Conservation (phyloP, 2,329 filamentous ascomycete species). For the Coniella lustricola region DNA sequence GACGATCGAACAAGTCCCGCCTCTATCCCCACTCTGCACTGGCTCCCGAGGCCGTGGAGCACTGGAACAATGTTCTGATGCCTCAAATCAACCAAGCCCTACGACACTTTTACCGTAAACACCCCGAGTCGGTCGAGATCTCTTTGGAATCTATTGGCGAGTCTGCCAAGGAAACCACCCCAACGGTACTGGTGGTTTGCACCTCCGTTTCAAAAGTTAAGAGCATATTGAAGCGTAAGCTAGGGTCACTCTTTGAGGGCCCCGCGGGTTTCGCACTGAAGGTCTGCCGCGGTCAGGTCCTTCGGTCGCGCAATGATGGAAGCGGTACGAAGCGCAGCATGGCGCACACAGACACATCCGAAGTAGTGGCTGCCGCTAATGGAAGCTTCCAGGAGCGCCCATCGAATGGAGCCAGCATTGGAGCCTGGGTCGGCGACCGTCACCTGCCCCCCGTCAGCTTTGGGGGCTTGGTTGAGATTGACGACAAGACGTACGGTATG, state of each 20-base stretch:
- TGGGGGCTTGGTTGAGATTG: constrained; percentile 78
- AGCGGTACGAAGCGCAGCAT: constrained; percentile 31
- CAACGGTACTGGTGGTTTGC: constrained; percentile 72
- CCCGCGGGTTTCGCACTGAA: constrained; percentile 58
- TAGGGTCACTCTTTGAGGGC: constrained; percentile 58
- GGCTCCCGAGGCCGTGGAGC: constrained; percentile 55
- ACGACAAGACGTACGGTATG: constrained; percentile 83
- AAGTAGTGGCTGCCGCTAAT: constrained; percentile 49
- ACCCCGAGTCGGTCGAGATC: constrained; percentile 71
- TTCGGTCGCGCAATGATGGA: constrained; percentile 49
- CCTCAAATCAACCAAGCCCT: constrained; percentile 67
- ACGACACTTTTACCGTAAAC: constrained; percentile 63
- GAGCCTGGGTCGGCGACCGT: constrained; percentile 76
- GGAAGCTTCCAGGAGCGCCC: constrained; percentile 73
- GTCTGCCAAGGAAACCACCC: constrained; percentile 55
- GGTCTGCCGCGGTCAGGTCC: constrained; percentile 62
- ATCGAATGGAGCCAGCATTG: constrained; percentile 83
- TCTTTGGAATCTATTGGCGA: constrained; percentile 70
- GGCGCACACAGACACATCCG: constrained; percentile 23
- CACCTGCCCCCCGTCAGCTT: constrained; percentile 89
- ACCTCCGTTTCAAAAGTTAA: constrained; percentile 68
- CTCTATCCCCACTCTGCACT: constrained; percentile 54
- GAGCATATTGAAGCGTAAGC: constrained; percentile 61
- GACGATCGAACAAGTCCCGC: constrained; percentile 37
- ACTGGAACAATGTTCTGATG: constrained; percentile 66